Base-by-base conservation (phyloP, 78 protist genomes). In the Cavenderia fasciculata region DNA sequence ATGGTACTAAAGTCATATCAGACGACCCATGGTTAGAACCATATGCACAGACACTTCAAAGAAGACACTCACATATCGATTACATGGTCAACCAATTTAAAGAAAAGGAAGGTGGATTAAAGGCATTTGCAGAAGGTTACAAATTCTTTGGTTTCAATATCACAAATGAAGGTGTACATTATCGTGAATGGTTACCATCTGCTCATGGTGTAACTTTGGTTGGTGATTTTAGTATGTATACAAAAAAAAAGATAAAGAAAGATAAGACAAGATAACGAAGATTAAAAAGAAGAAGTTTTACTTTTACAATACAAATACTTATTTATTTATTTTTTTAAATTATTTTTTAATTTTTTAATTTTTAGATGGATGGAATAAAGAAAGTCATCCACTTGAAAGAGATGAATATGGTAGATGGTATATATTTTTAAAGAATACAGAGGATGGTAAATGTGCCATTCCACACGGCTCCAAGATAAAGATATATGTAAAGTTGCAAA, bases 321-420 rank as follows among this genome's bases (percentile, higher is more conserved):
- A 65, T 40, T 40, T 72, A 4, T 8, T 7, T 44, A 16, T 21
- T 0, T 1, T 18, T 21, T 65, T n/a, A 40, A 56, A 23, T 19
- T 56, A 19, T 49, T 14, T 7, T 34, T 21, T 19, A 18, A 57
- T 47, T 59, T 29, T 63, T 1, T 0, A 19, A 34, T 7, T 27
- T 31, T 18, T 74, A 76, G 84, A 94, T 68, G 54, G 70, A 41
- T 96, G 97, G 97, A 74, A 94, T 84, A 86, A 86, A 31, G 31
- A 41, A 27, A 41, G 62, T 54, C 91, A 73, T 72, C 61, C 38
- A 29, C 70, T 56, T 23, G 25, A n/a, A 21, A 43, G 56, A 29
- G 94, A 88, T 72, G 87, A 87, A 47, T 92, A 40, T 86, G 98
- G 98, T 10, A 43, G 69, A 56, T 96, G 95, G 95, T 29, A 63